phyloP scores from a whole-genome alignment of 2,329 filamentous ascomycete genomes.

The Ceratocystis smalleyi region DNA sequence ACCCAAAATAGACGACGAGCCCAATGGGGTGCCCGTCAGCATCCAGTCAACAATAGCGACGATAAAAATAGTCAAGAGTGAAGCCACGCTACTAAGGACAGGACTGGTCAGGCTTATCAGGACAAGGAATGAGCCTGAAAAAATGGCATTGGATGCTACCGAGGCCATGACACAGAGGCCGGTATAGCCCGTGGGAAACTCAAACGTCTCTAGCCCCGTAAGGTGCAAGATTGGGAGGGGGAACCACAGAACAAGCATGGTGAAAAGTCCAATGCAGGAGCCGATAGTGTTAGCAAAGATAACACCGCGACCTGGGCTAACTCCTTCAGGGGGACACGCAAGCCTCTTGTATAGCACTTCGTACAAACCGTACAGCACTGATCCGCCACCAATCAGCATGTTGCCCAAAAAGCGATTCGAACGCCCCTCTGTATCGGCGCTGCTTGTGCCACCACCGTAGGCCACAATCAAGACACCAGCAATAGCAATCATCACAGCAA shows the following conservation, averaged over 20 bases:
- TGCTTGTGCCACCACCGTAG: slow-evolving; percentile 53
- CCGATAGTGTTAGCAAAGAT: slow-evolving; percentile 92
- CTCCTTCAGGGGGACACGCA: slow-evolving; percentile 84
- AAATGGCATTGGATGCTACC: slow-evolving; percentile 75
- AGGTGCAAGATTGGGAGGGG: slow-evolving; percentile 73
- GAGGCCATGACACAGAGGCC: slow-evolving; percentile 67
- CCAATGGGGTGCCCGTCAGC: slow-evolving; percentile 61
- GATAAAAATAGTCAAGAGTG: slow-evolving; percentile 89
- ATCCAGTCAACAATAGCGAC: slow-evolving; percentile 86
- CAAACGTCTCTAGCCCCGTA: slow-evolving; percentile 66
- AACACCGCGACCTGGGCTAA: slow-evolving; percentile 71
- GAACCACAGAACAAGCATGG: slow-evolving; percentile 76
- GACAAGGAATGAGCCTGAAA: slow-evolving; percentile 84
- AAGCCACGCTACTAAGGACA: slow-evolving; percentile 81
- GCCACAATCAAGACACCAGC: slow-evolving; percentile 85
- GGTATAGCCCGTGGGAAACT: slow-evolving; percentile 60
- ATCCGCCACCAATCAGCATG: slow-evolving; percentile 77
- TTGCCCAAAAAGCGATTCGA: slow-evolving; percentile 68
- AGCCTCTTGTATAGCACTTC: slow-evolving; percentile 91
- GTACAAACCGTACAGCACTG: slow-evolving; percentile 87
- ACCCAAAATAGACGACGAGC: slow-evolving; percentile 60
- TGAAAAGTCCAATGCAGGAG: slow-evolving; percentile 73
- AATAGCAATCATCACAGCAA: slow-evolving; percentile 78
- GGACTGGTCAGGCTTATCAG: slow-evolving; percentile 86
- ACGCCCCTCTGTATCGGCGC: slow-evolving; percentile 25